Conservation (phyloP, 192 early-diverging fungal genomes). For the Linnemannia schmuckeri region DNA sequence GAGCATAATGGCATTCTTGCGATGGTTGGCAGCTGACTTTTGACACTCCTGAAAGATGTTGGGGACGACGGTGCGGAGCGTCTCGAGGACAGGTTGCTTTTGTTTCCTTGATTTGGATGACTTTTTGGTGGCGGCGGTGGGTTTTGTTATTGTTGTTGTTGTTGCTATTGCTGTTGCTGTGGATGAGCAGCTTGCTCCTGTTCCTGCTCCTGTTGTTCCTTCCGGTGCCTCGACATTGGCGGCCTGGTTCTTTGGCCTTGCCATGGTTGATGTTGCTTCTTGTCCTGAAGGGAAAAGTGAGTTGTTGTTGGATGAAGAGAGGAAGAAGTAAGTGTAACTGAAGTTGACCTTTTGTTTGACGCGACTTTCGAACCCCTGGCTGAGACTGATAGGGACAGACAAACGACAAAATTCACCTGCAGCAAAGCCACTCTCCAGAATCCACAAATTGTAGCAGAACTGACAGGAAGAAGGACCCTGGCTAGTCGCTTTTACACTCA, state of each 20-base stretch:
- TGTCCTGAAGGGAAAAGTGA: neutral
- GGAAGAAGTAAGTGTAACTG: neutral
- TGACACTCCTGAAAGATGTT: conserved; percentile 84
- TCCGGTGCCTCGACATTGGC: neutral
- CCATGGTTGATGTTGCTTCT: conserved; percentile 15
- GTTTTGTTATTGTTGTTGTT: neutral
- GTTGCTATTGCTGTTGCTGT: neutral
- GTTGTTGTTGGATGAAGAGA: neutral
- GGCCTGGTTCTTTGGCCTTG: conserved; percentile 25
- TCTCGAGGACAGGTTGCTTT: conserved; percentile 33
- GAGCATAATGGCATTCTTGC: conserved; percentile 79
- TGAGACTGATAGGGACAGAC: no score
- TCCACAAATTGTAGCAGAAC: neutral
- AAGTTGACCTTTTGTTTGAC: neutral
- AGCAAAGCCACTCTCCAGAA: conserved; percentile 14
- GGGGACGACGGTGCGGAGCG: conserved; percentile 65
- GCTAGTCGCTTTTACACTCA: neutral
- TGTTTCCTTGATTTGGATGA: conserved; percentile 53
- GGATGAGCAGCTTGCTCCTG: conserved; percentile 5
- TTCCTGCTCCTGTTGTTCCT: neutral
- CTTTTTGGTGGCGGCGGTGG: neutral
- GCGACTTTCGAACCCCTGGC: neutral
- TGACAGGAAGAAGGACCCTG: neutral
- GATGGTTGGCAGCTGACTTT: conserved; percentile 71
- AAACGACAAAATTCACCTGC: neutral